Conservation (phyloP, 2,329 filamentous ascomycete species). For the Epicoccum nigrum region DNA sequence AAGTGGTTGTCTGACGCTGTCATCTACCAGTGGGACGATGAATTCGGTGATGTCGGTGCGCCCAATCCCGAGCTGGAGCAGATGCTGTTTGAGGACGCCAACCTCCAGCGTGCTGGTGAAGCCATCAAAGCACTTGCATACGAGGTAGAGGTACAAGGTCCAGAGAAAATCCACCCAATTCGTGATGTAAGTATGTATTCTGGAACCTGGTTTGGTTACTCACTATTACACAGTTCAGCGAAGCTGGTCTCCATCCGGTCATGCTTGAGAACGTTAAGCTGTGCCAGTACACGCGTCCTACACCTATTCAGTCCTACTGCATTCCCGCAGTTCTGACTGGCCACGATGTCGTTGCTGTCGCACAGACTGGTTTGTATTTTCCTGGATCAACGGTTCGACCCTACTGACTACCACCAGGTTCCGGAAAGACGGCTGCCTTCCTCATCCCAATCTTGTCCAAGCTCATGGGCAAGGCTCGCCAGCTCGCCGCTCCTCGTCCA, state of each 20-base stretch:
- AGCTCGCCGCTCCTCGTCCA: slow-evolving; percentile 78
- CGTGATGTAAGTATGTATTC: slow-evolving; percentile 52
- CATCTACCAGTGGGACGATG: slow-evolving; percentile 83
- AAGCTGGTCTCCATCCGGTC: slow-evolving; percentile 83
- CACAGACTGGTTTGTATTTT: slow-evolving; percentile 79
- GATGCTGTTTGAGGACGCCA: slow-evolving; percentile 70
- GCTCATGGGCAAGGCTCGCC: slow-evolving; percentile 95
- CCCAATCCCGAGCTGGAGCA: slow-evolving; percentile 71
- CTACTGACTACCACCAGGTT: slow-evolving; percentile 64
- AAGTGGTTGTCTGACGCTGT: slow-evolving; percentile 62
- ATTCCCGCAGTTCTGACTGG: slow-evolving; percentile 79
- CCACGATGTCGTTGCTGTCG: slow-evolving; percentile 84
- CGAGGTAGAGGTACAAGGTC: slow-evolving; percentile 58
- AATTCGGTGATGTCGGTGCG: slow-evolving; percentile 85
- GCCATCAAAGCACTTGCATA: slow-evolving; percentile 68
- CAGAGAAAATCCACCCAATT: slow-evolving; percentile 56
- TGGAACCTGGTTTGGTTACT: neutral
- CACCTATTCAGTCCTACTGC: slow-evolving; percentile 85
- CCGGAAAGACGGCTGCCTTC: slow-evolving; percentile 94
- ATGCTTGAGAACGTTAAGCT: slow-evolving; percentile 79
- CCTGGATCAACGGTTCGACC: neutral
- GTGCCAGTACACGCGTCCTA: slow-evolving; percentile 73
- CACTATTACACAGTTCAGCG: slow-evolving; percentile 61
- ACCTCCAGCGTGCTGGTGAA: slow-evolving; percentile 61
- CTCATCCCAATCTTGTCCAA: slow-evolving; percentile 86